Conservation (phyloP, 1,284 basidiomycete genomes). For the Tylopilus orsonianus region DNA sequence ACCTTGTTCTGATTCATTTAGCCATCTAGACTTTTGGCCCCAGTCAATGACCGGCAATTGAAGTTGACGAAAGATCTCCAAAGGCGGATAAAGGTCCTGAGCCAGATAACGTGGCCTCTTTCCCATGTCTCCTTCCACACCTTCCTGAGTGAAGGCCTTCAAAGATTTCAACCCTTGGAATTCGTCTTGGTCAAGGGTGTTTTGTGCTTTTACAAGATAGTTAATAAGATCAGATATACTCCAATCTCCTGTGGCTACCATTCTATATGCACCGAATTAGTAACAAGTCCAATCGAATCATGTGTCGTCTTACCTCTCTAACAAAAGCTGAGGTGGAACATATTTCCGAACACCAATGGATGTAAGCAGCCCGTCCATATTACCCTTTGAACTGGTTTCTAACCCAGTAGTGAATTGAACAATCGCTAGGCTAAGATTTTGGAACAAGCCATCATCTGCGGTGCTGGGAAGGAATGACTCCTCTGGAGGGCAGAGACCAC, state of each 20-base stretch:
- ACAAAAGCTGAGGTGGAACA: constrained; percentile 82
- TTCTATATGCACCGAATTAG: constrained; percentile 41
- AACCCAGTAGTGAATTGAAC: not conserved
- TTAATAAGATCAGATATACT: constrained; percentile 70
- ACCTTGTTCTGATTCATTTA: constrained; percentile 78
- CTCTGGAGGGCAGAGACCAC: constrained; percentile 7
- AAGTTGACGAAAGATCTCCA: constrained; percentile 5
- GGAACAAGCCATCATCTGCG: constrained; percentile 12
- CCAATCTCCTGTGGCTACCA: constrained; percentile 79
- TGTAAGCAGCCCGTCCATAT: constrained; percentile 47
- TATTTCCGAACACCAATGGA: constrained; percentile 83
- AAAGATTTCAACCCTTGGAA: constrained; percentile 61
- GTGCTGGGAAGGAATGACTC: constrained; percentile 12
- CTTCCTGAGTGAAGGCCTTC: not conserved
- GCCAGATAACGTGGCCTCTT: constrained; percentile 1
- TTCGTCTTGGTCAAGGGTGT: constrained; percentile 66
- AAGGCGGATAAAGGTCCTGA: constrained; percentile 16
- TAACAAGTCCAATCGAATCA: not conserved
- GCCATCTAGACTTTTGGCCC: constrained; percentile 66
- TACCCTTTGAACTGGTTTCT: constrained; percentile 1
- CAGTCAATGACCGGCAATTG: constrained; percentile 14
- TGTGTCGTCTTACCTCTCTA: constrained; percentile 51
- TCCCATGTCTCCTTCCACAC: constrained; percentile 7
- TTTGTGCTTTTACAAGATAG: constrained; percentile 80
- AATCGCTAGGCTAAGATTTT: constrained; percentile 11